Evolutionary conservation across 441 rosid species (phyloP).

Genomic region (Erodium trifolium): DNA sequence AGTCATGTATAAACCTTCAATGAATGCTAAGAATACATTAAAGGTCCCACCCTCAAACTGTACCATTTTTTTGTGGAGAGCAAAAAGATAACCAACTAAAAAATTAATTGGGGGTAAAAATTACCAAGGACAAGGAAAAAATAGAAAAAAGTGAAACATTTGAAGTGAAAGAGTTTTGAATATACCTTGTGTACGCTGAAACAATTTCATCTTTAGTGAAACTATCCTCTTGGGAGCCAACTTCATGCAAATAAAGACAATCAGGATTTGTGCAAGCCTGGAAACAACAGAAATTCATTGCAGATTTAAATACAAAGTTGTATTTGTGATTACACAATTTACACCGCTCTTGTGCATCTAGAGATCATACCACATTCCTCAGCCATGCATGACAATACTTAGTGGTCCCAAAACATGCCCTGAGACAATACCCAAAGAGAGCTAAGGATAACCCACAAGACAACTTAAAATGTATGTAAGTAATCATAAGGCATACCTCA

Average conservation of each 20-base stretch:
- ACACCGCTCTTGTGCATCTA: not conserved
- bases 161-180: not conserved
- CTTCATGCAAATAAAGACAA: slow-evolving; percentile 81
- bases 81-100: no score
- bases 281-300: slow-evolving; percentile 20
- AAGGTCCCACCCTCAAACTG: no score
- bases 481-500: slow-evolving; percentile 35
- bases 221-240: slow-evolving; percentile 86
- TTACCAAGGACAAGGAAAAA: no score
- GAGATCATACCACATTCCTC: slow-evolving; percentile 40
- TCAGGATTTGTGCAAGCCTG: slow-evolving; percentile 89
- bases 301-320: slow-evolving; percentile 6
- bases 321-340: not conserved
- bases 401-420: slow-evolving; percentile 70
- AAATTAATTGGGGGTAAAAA: no score
- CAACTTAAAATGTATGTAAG: not conserved
- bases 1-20: no score
- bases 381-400: slow-evolving; percentile 76
- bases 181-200: slow-evolving; percentile 65
- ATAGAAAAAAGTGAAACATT: not conserved
- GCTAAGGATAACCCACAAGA: slow-evolving; percentile 5
- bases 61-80: no score
- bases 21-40: no score
- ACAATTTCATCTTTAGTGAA: slow-evolving; percentile 82
- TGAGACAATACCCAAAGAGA: slow-evolving; percentile 17